phyloP scores from a whole-genome alignment of 2,329 filamentous ascomycete species.

The Fusarium sp. region DNA sequence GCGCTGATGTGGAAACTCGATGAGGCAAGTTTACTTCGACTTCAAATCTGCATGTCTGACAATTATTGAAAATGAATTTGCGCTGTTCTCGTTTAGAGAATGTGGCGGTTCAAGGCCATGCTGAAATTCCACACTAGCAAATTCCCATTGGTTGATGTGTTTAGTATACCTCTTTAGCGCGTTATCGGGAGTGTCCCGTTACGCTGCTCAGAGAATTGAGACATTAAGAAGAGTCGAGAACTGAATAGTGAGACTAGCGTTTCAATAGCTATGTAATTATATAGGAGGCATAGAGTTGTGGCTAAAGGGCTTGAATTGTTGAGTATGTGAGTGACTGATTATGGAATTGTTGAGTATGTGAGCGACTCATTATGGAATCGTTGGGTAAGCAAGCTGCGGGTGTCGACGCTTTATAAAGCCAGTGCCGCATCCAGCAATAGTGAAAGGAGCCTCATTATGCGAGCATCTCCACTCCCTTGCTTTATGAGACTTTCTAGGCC shows the following conservation, averaged over 20 bases:
- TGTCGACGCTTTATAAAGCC: background rate
- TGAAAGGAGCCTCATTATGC: too few species aligned
- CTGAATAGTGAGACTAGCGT: background rate
- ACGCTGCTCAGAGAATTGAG: background rate
- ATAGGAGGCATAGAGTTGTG: background rate
- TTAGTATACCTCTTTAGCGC: background rate
- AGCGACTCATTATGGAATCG: rapidly evolving
- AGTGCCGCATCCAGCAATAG: too few species aligned
- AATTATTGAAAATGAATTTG: too few species aligned
- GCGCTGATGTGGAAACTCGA: too few species aligned
- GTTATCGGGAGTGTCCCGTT: background rate
- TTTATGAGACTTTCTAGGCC: too few species aligned
- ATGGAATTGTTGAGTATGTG: too few species aligned
- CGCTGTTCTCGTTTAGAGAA: too few species aligned
- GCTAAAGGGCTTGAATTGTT: rapidly evolving
- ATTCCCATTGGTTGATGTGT: background rate
- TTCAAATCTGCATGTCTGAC: too few species aligned
- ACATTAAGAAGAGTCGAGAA: background rate
- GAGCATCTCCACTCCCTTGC: too few species aligned
- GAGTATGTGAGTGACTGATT: too few species aligned
- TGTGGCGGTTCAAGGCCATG: background rate
- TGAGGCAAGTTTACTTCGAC: too few species aligned
- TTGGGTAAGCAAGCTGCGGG: rapidly evolving
- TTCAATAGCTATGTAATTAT: background rate
- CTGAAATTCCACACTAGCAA: background rate